These are phyloP conservation scores for Plasmopara halstedii DNA, from an alignment of 352 stramenopile species.

Conservation along the genomic window DNA sequence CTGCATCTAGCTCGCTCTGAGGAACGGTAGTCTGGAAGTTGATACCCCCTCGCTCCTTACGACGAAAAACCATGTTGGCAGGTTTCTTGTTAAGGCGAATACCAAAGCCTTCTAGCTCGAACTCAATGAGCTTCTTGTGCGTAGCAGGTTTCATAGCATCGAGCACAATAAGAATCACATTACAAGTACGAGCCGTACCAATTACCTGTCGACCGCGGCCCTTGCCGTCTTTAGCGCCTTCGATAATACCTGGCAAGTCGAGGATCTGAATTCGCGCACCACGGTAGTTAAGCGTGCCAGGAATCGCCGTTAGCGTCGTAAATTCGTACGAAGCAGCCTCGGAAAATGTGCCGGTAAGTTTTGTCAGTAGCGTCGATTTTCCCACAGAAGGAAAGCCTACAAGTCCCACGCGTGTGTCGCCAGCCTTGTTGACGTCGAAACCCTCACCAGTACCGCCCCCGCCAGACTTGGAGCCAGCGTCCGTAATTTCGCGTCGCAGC, in stretches of 20 bases:
- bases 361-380: conserved; percentile 96
- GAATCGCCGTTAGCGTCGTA: conserved; percentile 98
- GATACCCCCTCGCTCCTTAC: conserved; percentile 96
- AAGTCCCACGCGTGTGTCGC: conserved; percentile 96
- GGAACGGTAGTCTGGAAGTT: conserved; percentile 94
- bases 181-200: conserved; percentile 94
- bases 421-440: conserved; percentile 90
- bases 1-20: conserved; percentile 90
- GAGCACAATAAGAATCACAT: conserved; percentile 98
- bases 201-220: conserved; percentile 96
- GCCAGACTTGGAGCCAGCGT: conserved; percentile 57
- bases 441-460: conserved; percentile 73
- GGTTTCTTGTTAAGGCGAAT: conserved; percentile 98
- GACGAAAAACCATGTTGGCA: conserved; percentile 94
- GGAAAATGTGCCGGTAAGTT: conserved; percentile 94
- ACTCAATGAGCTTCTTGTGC: conserved; percentile 98
- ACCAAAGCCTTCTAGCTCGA: conserved; percentile 97
- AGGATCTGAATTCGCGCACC: conserved; percentile 84
- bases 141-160: conserved; percentile 95
- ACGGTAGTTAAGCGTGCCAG: conserved; percentile 96
- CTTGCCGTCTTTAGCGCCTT: conserved; percentile 97
- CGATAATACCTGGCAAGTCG: conserved; percentile 96
- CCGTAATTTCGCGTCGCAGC: conserved; percentile 90
- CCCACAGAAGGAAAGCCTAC: conserved; percentile 98
- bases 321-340: conserved; percentile 98